Evolutionary conservation across 1,284 basidiomycete genomes (phyloP).

Genomic region (Mycena citricolor): DNA sequence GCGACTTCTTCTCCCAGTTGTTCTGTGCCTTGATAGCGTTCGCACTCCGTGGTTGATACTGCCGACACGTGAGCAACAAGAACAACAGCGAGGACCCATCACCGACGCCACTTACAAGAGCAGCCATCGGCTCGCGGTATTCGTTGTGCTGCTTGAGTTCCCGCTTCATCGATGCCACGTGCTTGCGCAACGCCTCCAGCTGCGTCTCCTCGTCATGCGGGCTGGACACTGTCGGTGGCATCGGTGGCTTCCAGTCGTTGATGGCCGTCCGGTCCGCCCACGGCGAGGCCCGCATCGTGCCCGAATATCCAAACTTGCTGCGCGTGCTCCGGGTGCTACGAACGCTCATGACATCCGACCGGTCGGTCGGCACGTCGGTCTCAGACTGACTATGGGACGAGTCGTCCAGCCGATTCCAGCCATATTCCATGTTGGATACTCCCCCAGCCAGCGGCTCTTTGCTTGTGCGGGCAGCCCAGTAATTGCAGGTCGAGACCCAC

Average conservation of each 20-base stretch:
- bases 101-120: constrained; percentile 56
- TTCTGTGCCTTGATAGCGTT: constrained; percentile 76
- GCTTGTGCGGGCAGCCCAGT: constrained; percentile 93
- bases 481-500: constrained; percentile 98
- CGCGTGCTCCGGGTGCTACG: constrained; percentile 67
- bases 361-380: constrained; percentile 48
- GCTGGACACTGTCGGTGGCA: constrained; percentile 80
- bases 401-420: constrained; percentile 81
- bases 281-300: constrained; percentile 66
- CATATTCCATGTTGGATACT: constrained; percentile 99
- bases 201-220: constrained; percentile 91
- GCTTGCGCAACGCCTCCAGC: constrained; percentile 80
- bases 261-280: constrained; percentile 79
- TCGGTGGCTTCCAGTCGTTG: constrained; percentile 93
- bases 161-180: constrained; percentile 72
- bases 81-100: background rate
- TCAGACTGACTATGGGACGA: constrained; percentile 53
- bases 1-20: constrained; percentile 93
- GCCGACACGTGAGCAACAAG: constrained; percentile 14
- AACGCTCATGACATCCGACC: constrained; percentile 63
- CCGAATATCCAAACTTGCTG: constrained; percentile 66
- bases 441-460: constrained; percentile 94
- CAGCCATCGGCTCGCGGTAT: constrained; percentile 80
- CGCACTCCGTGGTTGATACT: constrained; percentile 80
- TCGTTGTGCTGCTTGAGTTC: constrained; percentile 86